phyloP scores from a whole-genome alignment of 768 basidiomycete species.

The Trametes meyenii region DNA sequence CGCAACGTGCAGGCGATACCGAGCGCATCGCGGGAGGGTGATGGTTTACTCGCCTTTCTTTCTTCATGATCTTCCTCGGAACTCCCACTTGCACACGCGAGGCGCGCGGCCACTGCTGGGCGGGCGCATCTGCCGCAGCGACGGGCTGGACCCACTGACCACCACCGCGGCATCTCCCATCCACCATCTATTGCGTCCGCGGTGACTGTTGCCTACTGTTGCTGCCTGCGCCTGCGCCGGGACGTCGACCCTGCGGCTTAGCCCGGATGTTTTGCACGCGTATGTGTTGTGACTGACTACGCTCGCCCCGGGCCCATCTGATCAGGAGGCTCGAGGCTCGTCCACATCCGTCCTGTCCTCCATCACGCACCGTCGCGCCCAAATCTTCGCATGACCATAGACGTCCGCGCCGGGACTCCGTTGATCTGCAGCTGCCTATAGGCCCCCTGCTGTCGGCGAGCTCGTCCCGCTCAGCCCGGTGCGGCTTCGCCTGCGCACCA shows the following conservation, averaged over 20 bases:
- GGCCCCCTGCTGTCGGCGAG: too few species aligned
- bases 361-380: neutral
- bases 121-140: neutral
- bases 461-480: neutral
- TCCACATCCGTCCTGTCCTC: neutral
- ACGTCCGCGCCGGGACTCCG: neutral
- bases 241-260: too few species aligned
- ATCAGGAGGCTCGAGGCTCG: neutral
- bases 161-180: constrained; percentile 1
- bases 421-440: neutral
- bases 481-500: too few species aligned
- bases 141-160: constrained; percentile 9
- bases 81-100: neutral
- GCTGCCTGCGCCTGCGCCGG: too few species aligned
- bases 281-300: neutral
- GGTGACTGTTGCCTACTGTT: too few species aligned
- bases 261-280: neutral
- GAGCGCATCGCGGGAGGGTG: neutral
- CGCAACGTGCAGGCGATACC: neutral
- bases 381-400: neutral
- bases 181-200: neutral
- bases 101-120: neutral
- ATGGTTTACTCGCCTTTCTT: too few species aligned
- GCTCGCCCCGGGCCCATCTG: constrained; percentile 1
- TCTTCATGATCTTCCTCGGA: neutral